Evolutionary conservation across 2,329 filamentous ascomycete genomes (phyloP).

Genomic region (Phaeosphaeria sp.): DNA sequence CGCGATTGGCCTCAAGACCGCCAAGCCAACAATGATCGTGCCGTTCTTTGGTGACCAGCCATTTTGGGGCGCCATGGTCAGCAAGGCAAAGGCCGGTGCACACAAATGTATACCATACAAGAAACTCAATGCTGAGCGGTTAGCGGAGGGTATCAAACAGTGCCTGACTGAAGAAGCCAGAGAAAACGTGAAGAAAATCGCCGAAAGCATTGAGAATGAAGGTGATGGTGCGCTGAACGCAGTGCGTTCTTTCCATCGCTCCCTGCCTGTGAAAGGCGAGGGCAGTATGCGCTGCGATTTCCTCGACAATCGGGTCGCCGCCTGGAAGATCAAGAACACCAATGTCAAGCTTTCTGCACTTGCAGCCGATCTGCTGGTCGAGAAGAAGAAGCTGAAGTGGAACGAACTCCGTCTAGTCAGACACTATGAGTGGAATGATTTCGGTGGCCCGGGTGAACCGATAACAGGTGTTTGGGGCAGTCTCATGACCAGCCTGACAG

Average conservation of each 20-base stretch:
- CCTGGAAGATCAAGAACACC: slow-evolving; percentile 70
- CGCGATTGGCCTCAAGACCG: slow-evolving; percentile 75
- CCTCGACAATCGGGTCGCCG: slow-evolving; percentile 67
- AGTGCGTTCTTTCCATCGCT: slow-evolving; percentile 70
- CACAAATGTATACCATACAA: slow-evolving; percentile 71
- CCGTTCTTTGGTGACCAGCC: slow-evolving; percentile 83
- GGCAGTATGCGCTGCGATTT: slow-evolving; percentile 69
- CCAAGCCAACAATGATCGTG: slow-evolving; percentile 75
- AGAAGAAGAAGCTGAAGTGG: slow-evolving; percentile 68
- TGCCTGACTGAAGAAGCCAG: slow-evolving; percentile 68
- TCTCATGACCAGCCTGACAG: slow-evolving; percentile 64
- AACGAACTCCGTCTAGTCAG: slow-evolving; percentile 68
- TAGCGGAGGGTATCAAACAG: slow-evolving; percentile 74
- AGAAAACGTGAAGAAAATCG: slow-evolving; percentile 65
- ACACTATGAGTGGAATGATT: slow-evolving; percentile 78
- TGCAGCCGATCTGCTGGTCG: slow-evolving; percentile 70
- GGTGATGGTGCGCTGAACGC: slow-evolving; percentile 75
- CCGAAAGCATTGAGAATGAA: slow-evolving; percentile 65
- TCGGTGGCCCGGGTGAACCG: slow-evolving; percentile 76
- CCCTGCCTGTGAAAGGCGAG: slow-evolving; percentile 57
- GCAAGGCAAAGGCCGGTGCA: slow-evolving; percentile 69
- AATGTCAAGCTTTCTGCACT: slow-evolving; percentile 67
- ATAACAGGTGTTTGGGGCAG: slow-evolving; percentile 71
- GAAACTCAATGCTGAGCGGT: slow-evolving; percentile 65
- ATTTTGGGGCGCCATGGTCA: slow-evolving; percentile 78